A percentile compares a stretch with the other conserved stretches of the same genome.
Conservation (phyloP, 805 yeast species). For the Metschnikowia hibisci region DNA sequence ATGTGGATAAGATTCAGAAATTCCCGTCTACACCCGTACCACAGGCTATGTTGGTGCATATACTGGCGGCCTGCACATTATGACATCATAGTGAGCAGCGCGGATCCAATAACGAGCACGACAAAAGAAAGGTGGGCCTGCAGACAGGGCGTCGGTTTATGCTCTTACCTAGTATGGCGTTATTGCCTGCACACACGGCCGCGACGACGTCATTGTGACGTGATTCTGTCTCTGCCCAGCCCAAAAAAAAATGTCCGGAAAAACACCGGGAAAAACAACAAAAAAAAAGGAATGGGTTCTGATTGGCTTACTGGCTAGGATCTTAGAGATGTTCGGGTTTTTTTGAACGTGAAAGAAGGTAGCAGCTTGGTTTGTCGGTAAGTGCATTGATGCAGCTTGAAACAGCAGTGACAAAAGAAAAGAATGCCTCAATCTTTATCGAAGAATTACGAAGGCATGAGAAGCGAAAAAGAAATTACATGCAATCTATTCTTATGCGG, state of each 20-base stretch:
- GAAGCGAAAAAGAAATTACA: background rate
- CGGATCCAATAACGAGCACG: conserved; percentile 3
- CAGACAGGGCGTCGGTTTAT: background rate
- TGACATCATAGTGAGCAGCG: conserved; percentile 2
- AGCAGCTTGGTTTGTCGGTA: no score
- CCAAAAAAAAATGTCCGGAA: background rate
- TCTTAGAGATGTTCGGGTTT: no score
- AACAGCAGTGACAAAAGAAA: no score
- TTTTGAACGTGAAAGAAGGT: no score
- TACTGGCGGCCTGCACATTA: background rate
- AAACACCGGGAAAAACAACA: background rate
- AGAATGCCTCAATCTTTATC: background rate
- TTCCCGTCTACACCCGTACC: conserved; percentile 4
- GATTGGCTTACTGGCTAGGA: background rate
- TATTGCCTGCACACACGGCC: background rate
- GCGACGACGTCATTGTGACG: conserved; percentile 5
- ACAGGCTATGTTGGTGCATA: conserved; percentile 1
- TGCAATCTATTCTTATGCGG: conserved; percentile 2
- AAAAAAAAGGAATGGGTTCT: no score
- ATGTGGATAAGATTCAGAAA: background rate
- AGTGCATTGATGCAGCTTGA: no score
- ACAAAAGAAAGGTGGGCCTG: conserved; percentile 3
- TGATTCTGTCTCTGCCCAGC: background rate
- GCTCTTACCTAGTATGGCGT: conserved; percentile 1
- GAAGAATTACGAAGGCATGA: background rate